Evolutionary conservation across 257 asterid species (phyloP).

Genomic region (Solanum appendiculatum): DNA sequence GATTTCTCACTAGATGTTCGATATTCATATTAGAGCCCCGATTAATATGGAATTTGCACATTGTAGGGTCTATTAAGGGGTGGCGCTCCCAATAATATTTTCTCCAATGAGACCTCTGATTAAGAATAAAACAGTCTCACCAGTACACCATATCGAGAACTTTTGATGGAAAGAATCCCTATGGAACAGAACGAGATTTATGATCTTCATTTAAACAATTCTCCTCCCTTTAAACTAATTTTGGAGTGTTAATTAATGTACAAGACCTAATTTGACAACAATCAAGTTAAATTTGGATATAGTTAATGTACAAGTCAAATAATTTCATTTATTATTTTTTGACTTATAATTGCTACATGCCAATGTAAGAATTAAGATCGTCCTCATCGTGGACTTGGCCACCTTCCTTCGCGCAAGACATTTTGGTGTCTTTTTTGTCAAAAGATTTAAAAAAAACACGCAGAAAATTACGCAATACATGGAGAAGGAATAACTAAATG

Average conservation of each 20-base stretch:
- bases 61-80: too few species aligned
- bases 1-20: too few species aligned
- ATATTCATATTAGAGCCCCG: neutral
- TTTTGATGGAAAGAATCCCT: too few species aligned
- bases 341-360: neutral
- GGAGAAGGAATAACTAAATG: neutral
- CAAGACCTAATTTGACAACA: neutral
- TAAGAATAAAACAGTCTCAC: accelerated
- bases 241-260: too few species aligned
- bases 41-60: neutral
- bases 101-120: accelerated
- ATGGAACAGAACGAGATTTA: too few species aligned
- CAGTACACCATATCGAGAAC: too few species aligned
- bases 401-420: neutral
- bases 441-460: neutral
- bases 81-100: accelerated
- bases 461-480: neutral
- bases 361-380: neutral
- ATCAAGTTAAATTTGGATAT: too few species aligned
- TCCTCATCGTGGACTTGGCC: neutral
- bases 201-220: too few species aligned
- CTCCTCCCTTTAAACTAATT: too few species aligned
- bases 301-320: too few species aligned
- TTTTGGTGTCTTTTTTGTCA: neutral
- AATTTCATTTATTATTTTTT: neutral